Base-by-base conservation (phyloP, 2,329 filamentous ascomycete species). In the Sporothrix globosa region DNA sequence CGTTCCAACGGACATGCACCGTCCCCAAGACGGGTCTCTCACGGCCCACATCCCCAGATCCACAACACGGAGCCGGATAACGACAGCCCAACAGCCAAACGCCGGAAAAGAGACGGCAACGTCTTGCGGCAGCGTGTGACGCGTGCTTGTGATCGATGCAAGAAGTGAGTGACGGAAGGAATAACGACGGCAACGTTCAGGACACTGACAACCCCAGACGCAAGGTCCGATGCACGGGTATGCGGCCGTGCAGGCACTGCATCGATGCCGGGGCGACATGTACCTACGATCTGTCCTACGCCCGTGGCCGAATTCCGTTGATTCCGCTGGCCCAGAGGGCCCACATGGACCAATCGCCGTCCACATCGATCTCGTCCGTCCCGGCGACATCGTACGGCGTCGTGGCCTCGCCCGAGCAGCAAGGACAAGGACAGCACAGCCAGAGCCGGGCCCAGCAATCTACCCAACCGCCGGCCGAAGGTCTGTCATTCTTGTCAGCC, bases 291-390 rank as follows among this genome's bases (percentile, higher is more conserved):
- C 34, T 65, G 19, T 60, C 58, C 27, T 69, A 71, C 27, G 52
- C 67, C 72, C 83, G 75, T 1, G 71, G 69, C 14, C 67, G 24
- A 88, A 89, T 58, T 89, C 89, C n/a, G 90, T 61, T 60, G 90
- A 82, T 92, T 13, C 69, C 69, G 4, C n/a, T 46, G n/a, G 17
- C 50, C 44, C n/a, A 19, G 21, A 14, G 24, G 17, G 24, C 14
- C 17, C 44, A 34, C 19, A 21, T 9, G 2, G 46, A 34, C 17
- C 46, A 50, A 19, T 52, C 63, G 19, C 63, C 63, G 1, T 19
- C 63, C 9, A 34, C 10, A 4, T 39, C 63, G 27, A 39, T 24
- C 1, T 34, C 46, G 17, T 19, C 46, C 3, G 14, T 14, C 58
- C 21, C 58, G 39, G n/a, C 41, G 21, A 24, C 63, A 10, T 27